Evolutionary conservation across 2,329 filamentous ascomycete species (phyloP).

Genomic region (Corinectria fuckeliana): DNA sequence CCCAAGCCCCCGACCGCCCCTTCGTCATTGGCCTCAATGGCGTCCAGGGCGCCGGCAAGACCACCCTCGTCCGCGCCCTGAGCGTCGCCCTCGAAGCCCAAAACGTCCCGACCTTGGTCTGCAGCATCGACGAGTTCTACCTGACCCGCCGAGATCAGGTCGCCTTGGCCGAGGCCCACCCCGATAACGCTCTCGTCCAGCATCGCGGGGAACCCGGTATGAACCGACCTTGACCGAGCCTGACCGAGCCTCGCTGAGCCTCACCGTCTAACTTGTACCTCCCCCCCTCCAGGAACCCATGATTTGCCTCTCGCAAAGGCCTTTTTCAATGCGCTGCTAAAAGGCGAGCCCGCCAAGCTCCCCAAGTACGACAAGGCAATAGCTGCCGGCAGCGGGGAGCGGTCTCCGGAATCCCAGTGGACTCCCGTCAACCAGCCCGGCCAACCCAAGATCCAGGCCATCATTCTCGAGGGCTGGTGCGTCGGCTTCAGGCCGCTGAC

Average conservation of each 20-base stretch:
- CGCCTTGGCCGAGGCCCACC: conserved; percentile 67
- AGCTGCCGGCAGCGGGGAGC: conserved; percentile 78
- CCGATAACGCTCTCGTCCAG: conserved; percentile 77
- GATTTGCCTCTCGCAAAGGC: conserved; percentile 69
- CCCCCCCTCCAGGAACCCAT: conserved; percentile 62
- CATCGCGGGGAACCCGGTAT: conserved; percentile 80
- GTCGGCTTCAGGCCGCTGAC: conserved; percentile 77
- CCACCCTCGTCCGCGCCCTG: conserved; percentile 78
- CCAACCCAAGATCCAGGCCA: conserved; percentile 61
- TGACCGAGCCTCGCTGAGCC: neutral
- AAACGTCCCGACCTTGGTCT: conserved; percentile 70
- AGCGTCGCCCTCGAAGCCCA: conserved; percentile 62
- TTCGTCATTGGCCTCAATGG: conserved; percentile 89
- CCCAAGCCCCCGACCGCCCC: conserved; percentile 56
- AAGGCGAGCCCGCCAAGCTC: conserved; percentile 60
- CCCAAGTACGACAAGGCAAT: conserved; percentile 86
- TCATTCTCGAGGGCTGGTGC: conserved; percentile 92
- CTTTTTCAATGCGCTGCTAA: conserved; percentile 67
- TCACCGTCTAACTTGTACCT: neutral
- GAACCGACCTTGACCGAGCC: neutral
- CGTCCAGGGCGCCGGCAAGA: conserved; percentile 91
- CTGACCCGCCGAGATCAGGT: conserved; percentile 73
- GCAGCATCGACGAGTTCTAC: conserved; percentile 92
- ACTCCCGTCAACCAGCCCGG: conserved; percentile 58
- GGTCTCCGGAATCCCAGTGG: conserved; percentile 69